Evolutionary conservation across 192 early-diverging fungal species (phyloP).

Genomic region (Linnemannia schmuckeri): DNA sequence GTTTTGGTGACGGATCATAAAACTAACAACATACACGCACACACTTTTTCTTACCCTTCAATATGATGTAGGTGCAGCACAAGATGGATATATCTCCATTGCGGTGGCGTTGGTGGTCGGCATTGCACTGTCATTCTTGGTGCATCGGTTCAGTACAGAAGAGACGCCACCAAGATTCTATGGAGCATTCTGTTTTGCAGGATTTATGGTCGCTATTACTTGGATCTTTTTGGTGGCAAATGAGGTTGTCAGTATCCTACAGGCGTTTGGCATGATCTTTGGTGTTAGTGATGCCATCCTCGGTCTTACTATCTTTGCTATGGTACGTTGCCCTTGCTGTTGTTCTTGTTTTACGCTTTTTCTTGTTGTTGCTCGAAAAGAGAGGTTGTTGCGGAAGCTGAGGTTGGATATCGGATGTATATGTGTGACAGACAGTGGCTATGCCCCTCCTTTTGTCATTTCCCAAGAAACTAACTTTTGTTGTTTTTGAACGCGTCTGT

Average conservation of each 20-base stretch:
- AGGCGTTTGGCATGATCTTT: conserved; percentile 83
- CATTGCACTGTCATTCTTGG: conserved; percentile 16
- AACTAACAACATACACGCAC: neutral
- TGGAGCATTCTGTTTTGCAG: conserved; percentile 71
- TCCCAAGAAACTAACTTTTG: neutral
- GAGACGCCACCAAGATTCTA: conserved; percentile 58
- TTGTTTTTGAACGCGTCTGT: neutral
- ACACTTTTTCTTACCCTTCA: neutral
- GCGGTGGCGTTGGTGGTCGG: conserved; percentile 50
- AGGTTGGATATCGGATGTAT: neutral
- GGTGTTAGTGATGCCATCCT: conserved; percentile 86
- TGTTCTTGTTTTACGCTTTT: neutral
- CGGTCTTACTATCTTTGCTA: conserved; percentile 87
- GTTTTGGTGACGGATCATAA: neutral
- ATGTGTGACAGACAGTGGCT: neutral
- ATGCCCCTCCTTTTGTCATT: neutral
- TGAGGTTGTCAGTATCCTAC: conserved; percentile 90
- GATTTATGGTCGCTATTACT: conserved; percentile 81
- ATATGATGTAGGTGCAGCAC: conserved; percentile 31
- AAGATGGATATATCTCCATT: conserved; percentile 36
- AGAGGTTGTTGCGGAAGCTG: neutral
- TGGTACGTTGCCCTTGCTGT: conserved; percentile 61
- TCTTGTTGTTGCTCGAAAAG: neutral
- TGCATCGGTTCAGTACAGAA: conserved; percentile 53
- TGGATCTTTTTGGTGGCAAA: conserved; percentile 93